Base-by-base conservation (phyloP, 1,139 yeast species). In the Geotrichum cucujoidarum region DNA sequence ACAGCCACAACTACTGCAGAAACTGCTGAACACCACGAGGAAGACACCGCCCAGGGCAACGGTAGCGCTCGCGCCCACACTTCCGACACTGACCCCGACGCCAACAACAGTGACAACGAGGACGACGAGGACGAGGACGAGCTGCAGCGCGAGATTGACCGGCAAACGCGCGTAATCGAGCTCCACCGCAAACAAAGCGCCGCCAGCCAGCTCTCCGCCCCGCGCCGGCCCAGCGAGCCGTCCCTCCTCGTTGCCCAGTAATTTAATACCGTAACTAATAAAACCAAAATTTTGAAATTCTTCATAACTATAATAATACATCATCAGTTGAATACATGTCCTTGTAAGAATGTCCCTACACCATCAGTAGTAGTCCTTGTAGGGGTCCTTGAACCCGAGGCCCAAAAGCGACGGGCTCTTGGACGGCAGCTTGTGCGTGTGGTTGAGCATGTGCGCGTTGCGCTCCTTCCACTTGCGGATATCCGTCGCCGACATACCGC, bases 351-450 rank as follows among this genome's bases (percentile, higher is more conserved):
- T n/a, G n/a, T n/a, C n/a, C n/a, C n/a, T n/a, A n/a, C n/a, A n/a
- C n/a, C 25, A 30, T 6, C 18, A 30, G 6, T 36, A 36, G 36
- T 36, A 20, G 37, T 47, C 49, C 29, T 47, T 47, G 32, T 47
- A 47, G 1, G 49, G 49, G 30, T 47, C 49, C 22, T 47, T 47
- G 29, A 47, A 47, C 13, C 49, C 49, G 11, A 47, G 31, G 8
- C 49, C 49, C 14, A 47, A 32, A 30, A 47, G 32, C 33, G 49
- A 47, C n/a, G 43, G 49, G 24, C 46, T 41, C 4, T 47, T 47
- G 18, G 42, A 11, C 13, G 49, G 49, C 33, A 37, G 29, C 13
- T 37, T 42, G 16, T 47, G 49, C 20, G 40, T 36, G 25, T 47
- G 49, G 7, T 42, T 41, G n/a, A 47, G 39, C 18, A 47, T 22